Base-by-base conservation (phyloP, 2,329 filamentous ascomycete genomes). In the Arachnopeziza araneosa region DNA sequence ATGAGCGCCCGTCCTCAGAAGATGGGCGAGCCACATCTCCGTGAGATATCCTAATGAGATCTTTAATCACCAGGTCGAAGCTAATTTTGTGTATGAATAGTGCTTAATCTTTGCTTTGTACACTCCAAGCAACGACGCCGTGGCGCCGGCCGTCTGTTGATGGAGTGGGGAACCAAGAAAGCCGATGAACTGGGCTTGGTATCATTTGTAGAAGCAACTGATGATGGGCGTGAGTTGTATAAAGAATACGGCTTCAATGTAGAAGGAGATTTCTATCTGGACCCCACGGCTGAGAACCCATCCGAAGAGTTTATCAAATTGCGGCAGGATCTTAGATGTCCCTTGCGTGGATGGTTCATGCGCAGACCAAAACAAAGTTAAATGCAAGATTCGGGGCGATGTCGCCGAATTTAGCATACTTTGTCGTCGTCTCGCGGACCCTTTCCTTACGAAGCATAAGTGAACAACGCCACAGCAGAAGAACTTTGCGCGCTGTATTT, bases 41-140 rank as follows among this genome's bases (percentile, higher is more conserved):
- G 52, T 54, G 19, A 54, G 36, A 9, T 57, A 54, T 52, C 50
- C 50, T 19, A 9, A 22, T 24, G 2, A 26, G 36, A n/a, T 23
- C n/a, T 50, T 30, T 4, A 30, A 44, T 17, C 14, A 14, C 12
- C 10, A 12, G 36, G 36, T 14, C 3, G 2, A 44, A 19, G 12
- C 36, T 44, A 44, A 44, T 12, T 44, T 44, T 14, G 12, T 44
- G 12, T 12, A 19, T 44, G 4, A 12, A 22, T 36, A 73, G 73
- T 72, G 24, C 68, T 75, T 2, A 65, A 73, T 30, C 71, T 73
- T 14, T 63, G 71, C 53, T 71, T 71, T 62, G 73, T 70, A 3
- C 63, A 70, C 49, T 74, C 75, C 2, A 67, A 70, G 3, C 56
- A 53, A 54, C 62, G 56, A 24, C 60, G 60, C 9, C 52, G 58